A percentile compares a stretch with the other conserved stretches of the same genome.
Evolutionary conservation across 768 basidiomycete genomes (phyloP).

Genomic region (Sarcodon aspratus): DNA sequence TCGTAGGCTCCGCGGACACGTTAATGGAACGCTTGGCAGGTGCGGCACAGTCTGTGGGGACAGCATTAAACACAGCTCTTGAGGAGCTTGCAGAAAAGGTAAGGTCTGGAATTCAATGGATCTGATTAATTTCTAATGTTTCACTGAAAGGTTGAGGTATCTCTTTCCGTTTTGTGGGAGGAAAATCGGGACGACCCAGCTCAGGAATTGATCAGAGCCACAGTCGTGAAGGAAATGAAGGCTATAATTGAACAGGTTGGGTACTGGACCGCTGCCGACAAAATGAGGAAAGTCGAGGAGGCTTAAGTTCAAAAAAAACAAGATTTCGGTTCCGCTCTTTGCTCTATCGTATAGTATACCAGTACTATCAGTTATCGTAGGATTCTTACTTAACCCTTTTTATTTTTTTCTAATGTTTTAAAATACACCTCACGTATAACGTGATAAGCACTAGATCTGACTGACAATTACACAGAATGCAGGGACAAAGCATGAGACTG

Average conservation of each 20-base stretch:
- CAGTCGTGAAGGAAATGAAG: slow-evolving; percentile 25
- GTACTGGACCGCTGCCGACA: slow-evolving; percentile 29
- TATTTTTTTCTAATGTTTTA: too few species aligned
- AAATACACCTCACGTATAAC: too few species aligned
- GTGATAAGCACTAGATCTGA: too few species aligned
- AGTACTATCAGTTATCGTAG: too few species aligned
- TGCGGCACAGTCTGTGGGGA: slow-evolving; percentile 39
- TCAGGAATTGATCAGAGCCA: slow-evolving; percentile 28
- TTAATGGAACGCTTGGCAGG: slow-evolving; percentile 33
- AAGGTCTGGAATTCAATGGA: slow-evolving; percentile 1
- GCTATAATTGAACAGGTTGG: slow-evolving; percentile 31
- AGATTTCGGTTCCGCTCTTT: too few species aligned
- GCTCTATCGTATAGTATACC: too few species aligned
- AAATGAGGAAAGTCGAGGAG: slow-evolving; percentile 2
- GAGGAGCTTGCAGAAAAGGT: slow-evolving; percentile 46
- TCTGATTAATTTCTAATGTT: slow-evolving; percentile 5
- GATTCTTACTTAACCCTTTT: too few species aligned
- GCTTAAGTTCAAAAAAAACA: too few species aligned
- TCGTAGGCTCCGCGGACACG: slow-evolving; percentile 40
- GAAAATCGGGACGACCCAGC: slow-evolving; percentile 34
- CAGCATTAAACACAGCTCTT: slow-evolving; percentile 33
- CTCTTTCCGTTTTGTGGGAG: slow-evolving; percentile 50
- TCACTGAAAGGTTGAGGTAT: slow-evolving; percentile 34
- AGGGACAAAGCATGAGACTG: too few species aligned
- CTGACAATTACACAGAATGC: too few species aligned